Percentiles rank a stretch among this genome's conserved stretches.
Conservation (phyloP, 805 yeast genomes). For the Monosporozyma unispora region DNA sequence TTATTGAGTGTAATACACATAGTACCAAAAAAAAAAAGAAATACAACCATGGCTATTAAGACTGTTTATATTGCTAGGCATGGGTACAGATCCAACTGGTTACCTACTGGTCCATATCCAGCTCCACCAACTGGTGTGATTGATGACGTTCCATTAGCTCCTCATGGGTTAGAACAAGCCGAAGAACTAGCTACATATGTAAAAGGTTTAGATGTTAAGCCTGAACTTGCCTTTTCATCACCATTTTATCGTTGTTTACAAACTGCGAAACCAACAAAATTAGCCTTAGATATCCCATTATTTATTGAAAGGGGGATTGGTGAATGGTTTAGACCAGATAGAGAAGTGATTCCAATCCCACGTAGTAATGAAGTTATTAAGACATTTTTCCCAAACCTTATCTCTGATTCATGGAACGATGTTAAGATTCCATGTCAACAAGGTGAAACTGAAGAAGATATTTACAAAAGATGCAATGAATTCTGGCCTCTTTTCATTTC, state of each 20-base stretch:
- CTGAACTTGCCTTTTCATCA: constrained; percentile 64
- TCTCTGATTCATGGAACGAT: constrained; percentile 39
- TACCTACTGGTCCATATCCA: constrained; percentile 57
- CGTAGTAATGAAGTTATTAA: constrained; percentile 44
- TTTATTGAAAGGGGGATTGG: constrained; percentile 78
- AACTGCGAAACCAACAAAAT: constrained; percentile 67
- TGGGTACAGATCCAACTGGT: constrained; percentile 90
- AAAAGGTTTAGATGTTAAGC: constrained; percentile 36
- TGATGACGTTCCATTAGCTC: constrained; percentile 82
- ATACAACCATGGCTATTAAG: constrained; percentile 30
- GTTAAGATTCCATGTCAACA: constrained; percentile 48
- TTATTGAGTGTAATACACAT: background rate
- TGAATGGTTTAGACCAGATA: constrained; percentile 79
- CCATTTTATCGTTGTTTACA: constrained; percentile 91
- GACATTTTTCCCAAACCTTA: constrained; percentile 44
- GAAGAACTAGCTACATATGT: constrained; percentile 61
- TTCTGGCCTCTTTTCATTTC: constrained; percentile 55
- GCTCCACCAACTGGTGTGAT: constrained; percentile 84
- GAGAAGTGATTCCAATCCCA: constrained; percentile 65
- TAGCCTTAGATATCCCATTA: constrained; percentile 48
- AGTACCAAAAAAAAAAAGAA: background rate
- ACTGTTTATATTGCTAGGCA: constrained; percentile 74
- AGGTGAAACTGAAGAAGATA: constrained; percentile 70
- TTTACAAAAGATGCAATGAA: constrained; percentile 49
- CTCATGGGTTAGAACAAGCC: constrained; percentile 86